Evolutionary conservation across 1,284 basidiomycete species (phyloP).

Genomic region (Cystobasidiaceae sp.): DNA sequence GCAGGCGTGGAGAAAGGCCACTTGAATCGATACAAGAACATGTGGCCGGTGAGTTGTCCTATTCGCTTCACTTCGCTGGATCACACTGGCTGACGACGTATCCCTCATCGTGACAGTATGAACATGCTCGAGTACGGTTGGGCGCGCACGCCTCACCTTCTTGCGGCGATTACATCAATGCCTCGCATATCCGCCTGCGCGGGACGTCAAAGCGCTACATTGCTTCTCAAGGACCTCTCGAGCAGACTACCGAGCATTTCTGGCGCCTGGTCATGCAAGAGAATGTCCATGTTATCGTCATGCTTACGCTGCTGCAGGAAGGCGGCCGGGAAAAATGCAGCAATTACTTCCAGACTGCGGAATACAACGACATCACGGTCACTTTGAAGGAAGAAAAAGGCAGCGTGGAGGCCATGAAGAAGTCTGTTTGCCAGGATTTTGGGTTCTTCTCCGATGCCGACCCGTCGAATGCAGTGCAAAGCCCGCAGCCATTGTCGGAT

Average conservation of each 20-base stretch:
- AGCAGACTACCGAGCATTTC: conserved; percentile 83
- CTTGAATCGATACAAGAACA: conserved; percentile 60
- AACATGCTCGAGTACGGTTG: conserved; percentile 64
- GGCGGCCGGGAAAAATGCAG: conserved; percentile 85
- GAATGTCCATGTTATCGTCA: conserved; percentile 54
- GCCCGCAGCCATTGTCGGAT: background rate
- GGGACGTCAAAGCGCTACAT: conserved; percentile 66
- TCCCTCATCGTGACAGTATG: conserved; percentile 34
- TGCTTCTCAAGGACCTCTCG: conserved; percentile 91
- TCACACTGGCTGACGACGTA: background rate
- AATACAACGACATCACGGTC: conserved; percentile 52
- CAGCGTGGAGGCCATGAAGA: conserved; percentile 38
- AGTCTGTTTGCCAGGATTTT: conserved; percentile 40
- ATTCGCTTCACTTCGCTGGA: too few relatives aligned
- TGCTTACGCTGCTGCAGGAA: conserved; percentile 88
- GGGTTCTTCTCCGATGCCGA: conserved; percentile 42
- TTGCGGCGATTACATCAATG: conserved; percentile 87
- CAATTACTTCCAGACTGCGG: conserved; percentile 73
- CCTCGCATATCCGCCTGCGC: conserved; percentile 53
- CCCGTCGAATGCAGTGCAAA: background rate
- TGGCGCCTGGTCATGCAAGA: conserved; percentile 68
- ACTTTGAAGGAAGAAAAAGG: conserved; percentile 34
- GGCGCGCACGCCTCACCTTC: conserved; percentile 49
- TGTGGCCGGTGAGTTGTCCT: conserved; percentile 55
- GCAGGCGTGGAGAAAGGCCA: conserved; percentile 91